Conservation (phyloP, 2,329 filamentous ascomycete genomes). For the Ceratocystis eucalypticola region DNA sequence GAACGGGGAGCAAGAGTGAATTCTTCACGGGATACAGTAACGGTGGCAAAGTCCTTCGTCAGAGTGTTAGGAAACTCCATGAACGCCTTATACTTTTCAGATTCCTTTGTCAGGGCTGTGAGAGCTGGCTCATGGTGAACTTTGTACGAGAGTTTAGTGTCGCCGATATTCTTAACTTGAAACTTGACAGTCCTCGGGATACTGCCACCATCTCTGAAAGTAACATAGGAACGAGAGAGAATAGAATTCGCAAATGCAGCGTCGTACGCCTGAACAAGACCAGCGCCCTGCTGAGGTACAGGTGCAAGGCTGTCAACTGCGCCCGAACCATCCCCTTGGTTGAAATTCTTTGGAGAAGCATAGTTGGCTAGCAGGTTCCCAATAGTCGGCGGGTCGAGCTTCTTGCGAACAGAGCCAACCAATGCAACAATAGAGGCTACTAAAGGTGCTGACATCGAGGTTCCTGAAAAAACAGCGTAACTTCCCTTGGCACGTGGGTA, state of each 20-base stretch:
- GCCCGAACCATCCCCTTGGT: constrained; percentile 29
- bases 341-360: constrained; percentile 37
- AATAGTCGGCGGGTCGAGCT: constrained; percentile 36
- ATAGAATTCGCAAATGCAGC: constrained; percentile 41
- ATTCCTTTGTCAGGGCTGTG: constrained; percentile 41
- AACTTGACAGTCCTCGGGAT: constrained; percentile 38
- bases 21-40: constrained; percentile 31
- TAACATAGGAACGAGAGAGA: constrained; percentile 42
- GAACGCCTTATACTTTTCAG: not conserved
- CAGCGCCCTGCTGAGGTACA: constrained; percentile 46
- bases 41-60: constrained; percentile 29
- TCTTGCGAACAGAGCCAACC: constrained; percentile 38
- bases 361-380: constrained; percentile 38
- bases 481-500: constrained; percentile 27
- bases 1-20: constrained; percentile 28
- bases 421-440: constrained; percentile 42
- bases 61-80: constrained; percentile 34
- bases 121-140: constrained; percentile 38
- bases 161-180: constrained; percentile 41
- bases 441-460: constrained; percentile 48
- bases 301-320: constrained; percentile 35
- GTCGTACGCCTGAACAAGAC: constrained; percentile 45
- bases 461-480: constrained; percentile 42
- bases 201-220: constrained; percentile 52
- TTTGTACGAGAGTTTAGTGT: constrained; percentile 36